These are phyloP conservation scores for Articulospora tetracladia DNA, from an alignment of 495 filamentous ascomycete genomes.

Conservation along the genomic window DNA sequence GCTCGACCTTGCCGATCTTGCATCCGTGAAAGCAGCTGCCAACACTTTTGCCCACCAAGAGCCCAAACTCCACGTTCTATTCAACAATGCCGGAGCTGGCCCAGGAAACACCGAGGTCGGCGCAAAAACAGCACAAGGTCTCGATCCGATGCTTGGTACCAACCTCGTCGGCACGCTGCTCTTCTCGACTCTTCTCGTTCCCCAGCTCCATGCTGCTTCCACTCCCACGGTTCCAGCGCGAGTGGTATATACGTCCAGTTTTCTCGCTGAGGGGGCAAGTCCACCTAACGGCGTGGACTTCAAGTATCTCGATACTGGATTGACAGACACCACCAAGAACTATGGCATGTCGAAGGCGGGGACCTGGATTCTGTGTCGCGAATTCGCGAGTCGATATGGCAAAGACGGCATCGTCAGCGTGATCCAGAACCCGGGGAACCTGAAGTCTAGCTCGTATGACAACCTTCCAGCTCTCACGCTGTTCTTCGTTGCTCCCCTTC, in stretches of 20 bases:
- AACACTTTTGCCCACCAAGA: conserved; percentile 36
- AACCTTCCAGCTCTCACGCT: conserved; percentile 20
- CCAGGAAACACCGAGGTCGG: conserved; percentile 16
- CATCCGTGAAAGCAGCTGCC: conserved; percentile 43
- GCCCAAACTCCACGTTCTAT: conserved; percentile 45
- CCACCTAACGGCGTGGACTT: conserved; percentile 29
- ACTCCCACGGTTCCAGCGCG: conserved; percentile 24
- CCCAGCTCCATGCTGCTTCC: conserved; percentile 36
- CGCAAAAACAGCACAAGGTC: conserved; percentile 18
- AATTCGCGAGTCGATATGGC: conserved; percentile 22
- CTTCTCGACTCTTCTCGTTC: conserved; percentile 41
- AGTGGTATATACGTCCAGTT: conserved; percentile 35
- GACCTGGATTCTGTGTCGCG: conserved; percentile 29
- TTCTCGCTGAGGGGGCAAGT: conserved; percentile 22
- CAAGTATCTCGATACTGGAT: background rate
- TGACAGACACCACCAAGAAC: background rate
- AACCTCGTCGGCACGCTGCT: conserved; percentile 37
- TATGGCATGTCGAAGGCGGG: conserved; percentile 33
- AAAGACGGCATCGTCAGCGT: conserved; percentile 25
- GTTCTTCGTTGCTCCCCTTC: conserved; percentile 20
- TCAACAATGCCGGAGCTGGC: conserved; percentile 51
- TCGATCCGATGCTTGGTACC: conserved; percentile 11
- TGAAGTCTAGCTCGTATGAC: conserved; percentile 37
- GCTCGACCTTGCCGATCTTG: conserved; percentile 45
- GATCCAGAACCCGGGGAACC: conserved; percentile 36